Percentiles rank a stretch among this genome's conserved stretches.
Evolutionary conservation across 1,284 basidiomycete genomes (phyloP).

Genomic region (Exobasidium rhododendri): DNA sequence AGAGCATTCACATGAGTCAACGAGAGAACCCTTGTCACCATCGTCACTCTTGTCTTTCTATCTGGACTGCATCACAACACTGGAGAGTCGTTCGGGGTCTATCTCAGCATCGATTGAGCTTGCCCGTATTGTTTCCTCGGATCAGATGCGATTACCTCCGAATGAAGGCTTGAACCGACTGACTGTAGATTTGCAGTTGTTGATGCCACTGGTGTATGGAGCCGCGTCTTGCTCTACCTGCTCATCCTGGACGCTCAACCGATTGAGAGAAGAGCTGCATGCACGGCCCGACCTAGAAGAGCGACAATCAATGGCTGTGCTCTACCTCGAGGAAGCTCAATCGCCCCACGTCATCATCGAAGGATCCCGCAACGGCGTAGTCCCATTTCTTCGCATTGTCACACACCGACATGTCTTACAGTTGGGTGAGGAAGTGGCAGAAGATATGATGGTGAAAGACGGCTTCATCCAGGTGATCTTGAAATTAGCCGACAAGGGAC

Average conservation of each 20-base stretch:
- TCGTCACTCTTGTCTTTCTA: not conserved
- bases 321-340: not conserved
- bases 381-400: not conserved
- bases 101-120: not conserved
- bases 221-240: not conserved
- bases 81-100: conserved; percentile 1
- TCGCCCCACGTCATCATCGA: not conserved
- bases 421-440: too few species aligned
- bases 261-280: not conserved
- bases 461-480: not conserved
- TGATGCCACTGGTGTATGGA: not conserved
- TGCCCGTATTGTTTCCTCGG: not conserved
- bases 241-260: not conserved
- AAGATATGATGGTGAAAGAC: not conserved
- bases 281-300: not conserved
- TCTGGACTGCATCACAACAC: not conserved
- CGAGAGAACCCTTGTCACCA: not conserved
- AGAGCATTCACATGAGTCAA: not conserved
- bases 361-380: not conserved
- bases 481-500: not conserved
- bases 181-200: conserved; percentile 6
- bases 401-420: not conserved
- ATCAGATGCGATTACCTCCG: not conserved
- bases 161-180: conserved; percentile 4
- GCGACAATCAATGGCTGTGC: not conserved